Evolutionary conservation across 768 basidiomycete genomes (phyloP).

Genomic region (Fibroporia radiculosa): DNA sequence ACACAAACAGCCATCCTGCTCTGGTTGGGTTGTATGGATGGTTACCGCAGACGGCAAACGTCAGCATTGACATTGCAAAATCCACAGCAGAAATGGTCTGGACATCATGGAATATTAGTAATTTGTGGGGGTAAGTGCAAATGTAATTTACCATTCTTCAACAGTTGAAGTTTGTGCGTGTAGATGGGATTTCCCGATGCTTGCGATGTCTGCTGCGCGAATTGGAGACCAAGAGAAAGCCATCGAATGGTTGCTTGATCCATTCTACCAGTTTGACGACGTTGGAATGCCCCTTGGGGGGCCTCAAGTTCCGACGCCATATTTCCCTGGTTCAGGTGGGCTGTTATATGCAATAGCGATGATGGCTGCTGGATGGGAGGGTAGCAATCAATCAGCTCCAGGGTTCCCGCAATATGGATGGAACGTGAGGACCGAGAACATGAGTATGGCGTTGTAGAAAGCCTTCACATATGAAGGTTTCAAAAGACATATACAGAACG

Average conservation of each 20-base stretch:
- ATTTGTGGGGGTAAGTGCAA: constrained; percentile 42
- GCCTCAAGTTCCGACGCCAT: constrained; percentile 46
- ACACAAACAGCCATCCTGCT: constrained; percentile 51
- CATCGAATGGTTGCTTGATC: constrained; percentile 46
- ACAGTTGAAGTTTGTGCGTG: background rate
- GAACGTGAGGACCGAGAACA: constrained; percentile 29
- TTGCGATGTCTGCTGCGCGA: constrained; percentile 54
- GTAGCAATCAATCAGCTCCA: constrained; percentile 27
- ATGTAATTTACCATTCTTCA: background rate
- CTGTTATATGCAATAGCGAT: constrained; percentile 46
- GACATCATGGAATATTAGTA: constrained; percentile 45
- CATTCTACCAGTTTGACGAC: constrained; percentile 50
- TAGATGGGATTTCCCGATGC: constrained; percentile 59
- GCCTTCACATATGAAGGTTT: too few relatives aligned
- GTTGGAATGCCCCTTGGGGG: constrained; percentile 54
- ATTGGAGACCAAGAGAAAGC: constrained; percentile 42
- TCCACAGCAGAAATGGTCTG: constrained; percentile 47
- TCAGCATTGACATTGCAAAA: constrained; percentile 40
- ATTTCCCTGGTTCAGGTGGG: constrained; percentile 49
- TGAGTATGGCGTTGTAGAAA: constrained; percentile 27
- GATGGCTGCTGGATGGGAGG: constrained; percentile 57
- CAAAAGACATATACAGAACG: too few relatives aligned
- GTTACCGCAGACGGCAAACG: constrained; percentile 42
- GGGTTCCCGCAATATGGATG: constrained; percentile 35
- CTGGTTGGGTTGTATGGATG: constrained; percentile 50